phyloP scores from a whole-genome alignment of 371 early-diverging fungal genomes.

The Syncephalastrum monosporum region DNA sequence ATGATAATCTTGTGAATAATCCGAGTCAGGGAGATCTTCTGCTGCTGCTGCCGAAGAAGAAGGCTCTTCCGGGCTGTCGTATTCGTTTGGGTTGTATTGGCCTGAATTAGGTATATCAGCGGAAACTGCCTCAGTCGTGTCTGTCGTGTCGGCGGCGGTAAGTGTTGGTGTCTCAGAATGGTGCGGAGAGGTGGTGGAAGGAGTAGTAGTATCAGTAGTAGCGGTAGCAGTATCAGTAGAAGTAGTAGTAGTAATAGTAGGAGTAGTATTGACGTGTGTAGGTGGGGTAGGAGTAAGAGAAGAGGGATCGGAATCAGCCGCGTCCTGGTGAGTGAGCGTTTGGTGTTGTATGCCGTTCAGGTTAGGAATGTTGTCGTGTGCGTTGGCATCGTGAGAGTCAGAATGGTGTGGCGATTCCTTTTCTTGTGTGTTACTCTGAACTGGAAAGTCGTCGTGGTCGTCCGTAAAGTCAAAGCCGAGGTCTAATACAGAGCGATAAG shows the following conservation, averaged over 20 bases:
- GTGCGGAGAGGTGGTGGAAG: no score
- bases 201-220: no score
- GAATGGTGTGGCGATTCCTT: slow-evolving; percentile 4
- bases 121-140: background rate
- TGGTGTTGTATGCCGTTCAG: background rate
- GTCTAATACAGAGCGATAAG: slow-evolving; percentile 22
- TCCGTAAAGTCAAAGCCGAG: slow-evolving; percentile 50
- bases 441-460: slow-evolving; percentile 29
- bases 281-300: no score
- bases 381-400: background rate
- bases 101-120: background rate
- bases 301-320: no score
- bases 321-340: no score
- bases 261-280: no score
- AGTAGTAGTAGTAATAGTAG: no score
- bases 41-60: slow-evolving; percentile 1
- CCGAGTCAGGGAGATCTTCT: slow-evolving; percentile 6
- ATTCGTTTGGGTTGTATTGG: background rate
- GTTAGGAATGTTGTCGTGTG: slow-evolving; percentile 1
- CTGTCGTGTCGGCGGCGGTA: background rate
- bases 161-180: slow-evolving; percentile 5
- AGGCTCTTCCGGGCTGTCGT: background rate
- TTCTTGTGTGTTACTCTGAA: background rate
- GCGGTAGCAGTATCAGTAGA: no score
- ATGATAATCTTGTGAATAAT: slow-evolving; percentile 12